A percentile compares a stretch with the other conserved stretches of the same genome.
Evolutionary conservation across 352 stramenopile genomes (phyloP).

Genomic region (Phytophthora sansomeana): DNA sequence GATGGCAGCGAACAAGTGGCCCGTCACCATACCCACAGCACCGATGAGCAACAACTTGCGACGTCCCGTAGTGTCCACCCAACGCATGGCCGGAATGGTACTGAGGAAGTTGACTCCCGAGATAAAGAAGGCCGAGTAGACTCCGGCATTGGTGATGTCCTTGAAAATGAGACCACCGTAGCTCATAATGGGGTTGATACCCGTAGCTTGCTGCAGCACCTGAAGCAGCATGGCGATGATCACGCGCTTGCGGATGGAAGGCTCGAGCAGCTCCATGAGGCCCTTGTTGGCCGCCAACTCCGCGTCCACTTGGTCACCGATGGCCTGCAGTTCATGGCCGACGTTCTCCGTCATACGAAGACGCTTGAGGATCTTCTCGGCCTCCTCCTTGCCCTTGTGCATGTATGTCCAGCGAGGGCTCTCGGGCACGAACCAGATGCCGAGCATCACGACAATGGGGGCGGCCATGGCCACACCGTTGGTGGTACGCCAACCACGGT

Average conservation of each 20-base stretch:
- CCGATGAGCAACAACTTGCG: conserved; percentile 24
- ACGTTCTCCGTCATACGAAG: conserved; percentile 38
- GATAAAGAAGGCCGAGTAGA: conserved; percentile 26
- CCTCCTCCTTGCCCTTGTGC: conserved; percentile 24
- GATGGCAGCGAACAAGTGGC: conserved; percentile 28
- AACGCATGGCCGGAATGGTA: conserved; percentile 27
- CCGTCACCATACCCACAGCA: conserved; percentile 13
- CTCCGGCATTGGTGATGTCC: conserved; percentile 21
- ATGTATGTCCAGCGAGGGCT: conserved; percentile 26
- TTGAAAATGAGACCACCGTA: conserved; percentile 29
- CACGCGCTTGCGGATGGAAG: conserved; percentile 34
- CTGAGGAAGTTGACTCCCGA: conserved; percentile 23
- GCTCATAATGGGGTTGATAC: conserved; percentile 42
- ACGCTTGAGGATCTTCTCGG: conserved; percentile 36
- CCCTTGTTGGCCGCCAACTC: conserved; percentile 30
- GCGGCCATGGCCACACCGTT: conserved; percentile 25
- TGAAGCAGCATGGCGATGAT: conserved; percentile 34
- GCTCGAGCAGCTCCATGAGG: conserved; percentile 33
- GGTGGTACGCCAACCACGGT: conserved; percentile 43
- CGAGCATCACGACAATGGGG: conserved; percentile 19
- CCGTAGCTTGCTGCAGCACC: conserved; percentile 40
- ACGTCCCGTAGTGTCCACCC: conserved; percentile 22
- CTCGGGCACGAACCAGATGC: conserved; percentile 26
- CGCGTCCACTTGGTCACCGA: conserved; percentile 41
- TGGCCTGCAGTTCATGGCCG: conserved; percentile 40